Evolutionary conservation across 2,329 filamentous ascomycete genomes (phyloP).

Genomic region (Hypoxylon sp.): DNA sequence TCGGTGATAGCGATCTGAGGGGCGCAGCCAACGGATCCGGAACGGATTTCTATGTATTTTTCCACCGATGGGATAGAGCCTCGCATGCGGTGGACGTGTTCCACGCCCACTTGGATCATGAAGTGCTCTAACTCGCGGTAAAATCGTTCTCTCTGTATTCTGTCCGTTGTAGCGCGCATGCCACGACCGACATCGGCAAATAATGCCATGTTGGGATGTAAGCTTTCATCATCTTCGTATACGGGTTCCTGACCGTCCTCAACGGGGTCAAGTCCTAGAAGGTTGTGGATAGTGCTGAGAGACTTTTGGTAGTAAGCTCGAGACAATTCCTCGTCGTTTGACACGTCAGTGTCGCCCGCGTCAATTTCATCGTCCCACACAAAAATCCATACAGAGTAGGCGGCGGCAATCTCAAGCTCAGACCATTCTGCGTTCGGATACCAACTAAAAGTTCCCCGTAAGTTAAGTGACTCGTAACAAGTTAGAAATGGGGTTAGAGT

Average conservation of each 20-base stretch:
- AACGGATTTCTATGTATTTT: slow-evolving; percentile 51
- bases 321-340: slow-evolving; percentile 50
- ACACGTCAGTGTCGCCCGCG: slow-evolving; percentile 54
- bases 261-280: slow-evolving; percentile 47
- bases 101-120: slow-evolving; percentile 51
- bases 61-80: slow-evolving; percentile 48
- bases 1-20: slow-evolving; percentile 52
- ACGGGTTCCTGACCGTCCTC: slow-evolving; percentile 9
- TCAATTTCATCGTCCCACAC: slow-evolving; percentile 57
- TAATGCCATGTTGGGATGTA: slow-evolving; percentile 50
- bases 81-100: slow-evolving; percentile 50
- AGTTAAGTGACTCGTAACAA: slow-evolving; percentile 20
- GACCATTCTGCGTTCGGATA: slow-evolving; percentile 55
- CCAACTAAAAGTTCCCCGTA: slow-evolving; percentile 49
- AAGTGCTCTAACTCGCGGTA: slow-evolving; percentile 51
- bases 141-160: slow-evolving; percentile 49
- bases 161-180: slow-evolving; percentile 44
- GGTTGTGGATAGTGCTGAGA: slow-evolving; percentile 51
- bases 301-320: slow-evolving; percentile 53
- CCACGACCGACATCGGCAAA: slow-evolving; percentile 49
- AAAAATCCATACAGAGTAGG: slow-evolving; percentile 56
- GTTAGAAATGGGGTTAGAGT: neutral
- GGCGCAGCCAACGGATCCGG: slow-evolving; percentile 51
- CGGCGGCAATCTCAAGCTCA: slow-evolving; percentile 53
- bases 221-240: slow-evolving; percentile 24